These are phyloP conservation scores for Rhodotorula sp. DNA, from an alignment of 1,284 basidiomycete species.

Conservation along the genomic window DNA sequence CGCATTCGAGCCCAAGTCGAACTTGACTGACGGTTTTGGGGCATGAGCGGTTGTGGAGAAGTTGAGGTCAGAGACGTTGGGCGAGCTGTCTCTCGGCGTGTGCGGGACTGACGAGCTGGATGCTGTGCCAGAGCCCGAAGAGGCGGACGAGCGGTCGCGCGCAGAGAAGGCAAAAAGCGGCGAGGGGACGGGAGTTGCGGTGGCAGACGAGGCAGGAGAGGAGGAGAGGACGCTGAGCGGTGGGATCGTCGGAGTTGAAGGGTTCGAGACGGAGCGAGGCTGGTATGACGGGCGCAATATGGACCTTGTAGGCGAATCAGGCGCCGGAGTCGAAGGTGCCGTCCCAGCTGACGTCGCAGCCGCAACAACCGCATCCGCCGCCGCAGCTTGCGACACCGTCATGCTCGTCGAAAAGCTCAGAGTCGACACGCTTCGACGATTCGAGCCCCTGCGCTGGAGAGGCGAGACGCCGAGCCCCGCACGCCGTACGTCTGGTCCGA, in stretches of 20 bases:
- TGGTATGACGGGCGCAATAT: constrained; percentile 16
- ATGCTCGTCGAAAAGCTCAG: constrained; percentile 22
- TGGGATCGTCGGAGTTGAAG: constrained; percentile 6
- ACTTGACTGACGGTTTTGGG: constrained; percentile 22
- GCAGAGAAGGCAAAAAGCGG: neutral
- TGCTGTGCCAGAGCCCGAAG: constrained; percentile 11
- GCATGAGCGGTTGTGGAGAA: neutral
- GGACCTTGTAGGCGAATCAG: constrained; percentile 6
- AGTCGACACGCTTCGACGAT: constrained; percentile 29
- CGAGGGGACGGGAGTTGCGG: neutral
- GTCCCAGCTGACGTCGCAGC: neutral
- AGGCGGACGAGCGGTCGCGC: constrained; percentile 29
- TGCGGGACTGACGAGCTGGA: constrained; percentile 27
- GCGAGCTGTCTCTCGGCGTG: constrained; percentile 34
- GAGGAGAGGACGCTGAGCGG: neutral
- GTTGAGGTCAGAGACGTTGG: constrained; percentile 22
- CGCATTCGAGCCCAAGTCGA: constrained; percentile 19
- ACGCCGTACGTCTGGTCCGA: constrained; percentile 1
- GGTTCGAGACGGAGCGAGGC: constrained; percentile 30
- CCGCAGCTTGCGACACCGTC: constrained; percentile 9
- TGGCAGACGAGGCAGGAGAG: neutral
- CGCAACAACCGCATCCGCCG: neutral
- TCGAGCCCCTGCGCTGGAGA: constrained; percentile 15
- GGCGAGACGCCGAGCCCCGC: constrained; percentile 4
- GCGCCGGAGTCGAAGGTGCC: neutral